Evolutionary conservation across 1,139 yeast species (phyloP).

Genomic region (Geotrichum klebahnii): DNA sequence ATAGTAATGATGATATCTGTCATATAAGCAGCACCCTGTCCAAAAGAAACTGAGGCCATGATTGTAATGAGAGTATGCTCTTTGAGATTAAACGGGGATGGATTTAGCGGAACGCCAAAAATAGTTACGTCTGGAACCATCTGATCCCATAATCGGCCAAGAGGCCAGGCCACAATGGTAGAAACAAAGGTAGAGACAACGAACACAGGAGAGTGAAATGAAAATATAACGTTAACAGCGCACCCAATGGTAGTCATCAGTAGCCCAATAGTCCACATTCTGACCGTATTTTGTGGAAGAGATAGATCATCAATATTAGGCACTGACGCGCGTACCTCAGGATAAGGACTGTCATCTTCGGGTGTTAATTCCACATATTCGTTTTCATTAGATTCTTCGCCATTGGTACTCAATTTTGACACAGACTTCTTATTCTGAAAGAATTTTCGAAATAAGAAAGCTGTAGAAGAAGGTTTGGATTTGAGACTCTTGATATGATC

Average conservation of each 20-base stretch:
- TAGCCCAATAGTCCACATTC: slow-evolving; percentile 56
- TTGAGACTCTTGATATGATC: slow-evolving; percentile 5
- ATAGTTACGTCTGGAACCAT: slow-evolving; percentile 49
- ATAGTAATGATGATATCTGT: slow-evolving; percentile 58
- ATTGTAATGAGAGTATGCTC: slow-evolving; percentile 64
- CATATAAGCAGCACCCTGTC: slow-evolving; percentile 59
- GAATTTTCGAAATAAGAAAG: not conserved
- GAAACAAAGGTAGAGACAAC: slow-evolving; percentile 53
- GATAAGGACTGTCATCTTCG: slow-evolving; percentile 38
- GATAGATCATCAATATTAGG: slow-evolving; percentile 56
- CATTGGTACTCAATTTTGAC: not conserved
- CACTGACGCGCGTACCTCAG: slow-evolving; percentile 68
- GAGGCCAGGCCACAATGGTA: slow-evolving; percentile 59
- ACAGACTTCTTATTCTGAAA: not conserved
- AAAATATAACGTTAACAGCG: slow-evolving; percentile 57
- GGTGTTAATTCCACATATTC: slow-evolving; percentile 17
- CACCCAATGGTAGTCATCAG: slow-evolving; percentile 57
- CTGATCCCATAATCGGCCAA: slow-evolving; percentile 52
- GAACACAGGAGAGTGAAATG: slow-evolving; percentile 56
- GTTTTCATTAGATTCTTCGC: not conserved
- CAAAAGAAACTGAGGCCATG: slow-evolving; percentile 56
- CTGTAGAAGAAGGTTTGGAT: slow-evolving; percentile 7
- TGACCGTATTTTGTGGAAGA: slow-evolving; percentile 56
- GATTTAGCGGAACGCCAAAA: slow-evolving; percentile 49
- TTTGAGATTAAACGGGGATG: slow-evolving; percentile 59